Evolutionary conservation across 1,284 basidiomycete species (phyloP).

Genomic region (Anthracocystis setariae): DNA sequence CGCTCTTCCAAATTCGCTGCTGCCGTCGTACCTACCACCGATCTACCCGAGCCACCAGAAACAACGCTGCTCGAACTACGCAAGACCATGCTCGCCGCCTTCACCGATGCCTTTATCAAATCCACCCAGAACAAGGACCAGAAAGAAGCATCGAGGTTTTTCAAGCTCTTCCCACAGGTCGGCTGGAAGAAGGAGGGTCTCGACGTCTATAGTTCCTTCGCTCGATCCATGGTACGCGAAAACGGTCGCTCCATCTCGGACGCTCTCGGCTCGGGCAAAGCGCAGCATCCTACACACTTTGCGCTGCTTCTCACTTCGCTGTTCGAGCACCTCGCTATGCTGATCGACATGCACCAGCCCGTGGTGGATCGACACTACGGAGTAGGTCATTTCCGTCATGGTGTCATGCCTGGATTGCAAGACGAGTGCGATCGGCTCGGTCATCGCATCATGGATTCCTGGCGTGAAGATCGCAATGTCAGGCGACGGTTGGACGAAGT

Average conservation of each 20-base stretch:
- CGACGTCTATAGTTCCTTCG: slow-evolving; percentile 91
- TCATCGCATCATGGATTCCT: slow-evolving; percentile 79
- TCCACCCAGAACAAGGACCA: slow-evolving; percentile 74
- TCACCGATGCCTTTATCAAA: slow-evolving; percentile 83
- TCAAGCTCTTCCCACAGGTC: slow-evolving; percentile 94
- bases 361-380: slow-evolving; percentile 97
- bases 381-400: slow-evolving; percentile 53
- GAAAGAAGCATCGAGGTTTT: slow-evolving; percentile 88
- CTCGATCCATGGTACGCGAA: slow-evolving; percentile 80
- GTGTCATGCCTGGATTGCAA: slow-evolving; percentile 78
- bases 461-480: slow-evolving; percentile 75
- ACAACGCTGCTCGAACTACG: slow-evolving; percentile 83
- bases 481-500: slow-evolving; percentile 41
- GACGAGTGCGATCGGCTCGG: slow-evolving; percentile 88
- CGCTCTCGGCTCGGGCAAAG: slow-evolving; percentile 35
- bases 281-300: slow-evolving; percentile 50
- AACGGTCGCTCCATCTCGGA: slow-evolving; percentile 47
- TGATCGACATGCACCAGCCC: slow-evolving; percentile 95
- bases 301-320: slow-evolving; percentile 75
- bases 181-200: slow-evolving; percentile 84
- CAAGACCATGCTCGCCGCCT: slow-evolving; percentile 79
- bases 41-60: slow-evolving; percentile 83
- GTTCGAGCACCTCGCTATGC: slow-evolving; percentile 93
- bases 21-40: slow-evolving; percentile 85
- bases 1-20: slow-evolving; percentile 86